Evolutionary conservation across 768 basidiomycete genomes (phyloP), one percentile per base, ranked within the genome.

Genomic region (Lentinus tigrinus): DNA sequence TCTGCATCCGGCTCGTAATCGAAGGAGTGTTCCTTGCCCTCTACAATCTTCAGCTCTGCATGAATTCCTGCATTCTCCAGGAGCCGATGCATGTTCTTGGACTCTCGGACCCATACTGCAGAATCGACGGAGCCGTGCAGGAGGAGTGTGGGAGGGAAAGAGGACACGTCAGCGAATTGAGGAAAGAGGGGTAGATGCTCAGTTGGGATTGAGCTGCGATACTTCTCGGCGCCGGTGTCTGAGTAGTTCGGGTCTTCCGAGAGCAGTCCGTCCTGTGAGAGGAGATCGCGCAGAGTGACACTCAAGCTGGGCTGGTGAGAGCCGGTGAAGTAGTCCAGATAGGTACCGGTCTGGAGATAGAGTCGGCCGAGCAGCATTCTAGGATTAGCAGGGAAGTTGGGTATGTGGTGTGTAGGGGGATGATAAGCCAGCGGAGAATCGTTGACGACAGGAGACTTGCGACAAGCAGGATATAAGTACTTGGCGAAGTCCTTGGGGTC

Each of bases 381-480:
- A 4, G 82, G 81, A 63, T 85, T 85, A 1, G 83, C 80, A 4
- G 86, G 85, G 62, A 78, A 83, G 14, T 84, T 83, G 0, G 85
- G 84, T 2, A 76, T 83, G 9, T 67, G 71, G 21, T 79, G 74
- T 19, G 74, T 74, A 6, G 67, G 56, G 0, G 79, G 74, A 62
- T 81, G 75, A 60, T 82, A 85, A 7, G 74, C 70, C 9, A 81
- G 72, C 0, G 75, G 69, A 3, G 83, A 85, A 42, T 78, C 79
- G 4, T 78, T 65, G 3, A 70, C 72, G 2, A 66, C 57, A 1
- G 63, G 40, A 0, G 77, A 66, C 7, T 23, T 10, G 8, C 51
- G 26, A 46, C 63, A 72, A 28, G 67, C 72, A 6, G 84, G 83
- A 62, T 82, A 73, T 0, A 85, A 62, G 61, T 74, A 85, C 19